These are phyloP conservation scores for Euphrasia confusa DNA, from an alignment of 257 asterid species.

Conservation along the genomic window DNA sequence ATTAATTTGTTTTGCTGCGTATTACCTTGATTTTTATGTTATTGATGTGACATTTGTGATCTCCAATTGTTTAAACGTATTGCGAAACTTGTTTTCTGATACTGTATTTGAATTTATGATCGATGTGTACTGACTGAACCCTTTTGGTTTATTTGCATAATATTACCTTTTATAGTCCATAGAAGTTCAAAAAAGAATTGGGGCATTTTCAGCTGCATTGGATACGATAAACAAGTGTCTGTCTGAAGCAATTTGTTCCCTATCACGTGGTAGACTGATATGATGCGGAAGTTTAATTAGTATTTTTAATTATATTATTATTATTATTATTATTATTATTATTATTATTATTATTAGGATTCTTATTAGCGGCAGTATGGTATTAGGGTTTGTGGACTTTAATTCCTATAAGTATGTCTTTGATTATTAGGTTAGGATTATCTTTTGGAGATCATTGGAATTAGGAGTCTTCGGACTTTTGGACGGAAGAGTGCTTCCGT, in stretches of 20 bases:
- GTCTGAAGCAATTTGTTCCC: slow-evolving; percentile 85
- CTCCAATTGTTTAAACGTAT: background rate
- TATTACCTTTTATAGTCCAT: slow-evolving; percentile 48
- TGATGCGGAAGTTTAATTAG: no score
- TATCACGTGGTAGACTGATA: slow-evolving; percentile 86
- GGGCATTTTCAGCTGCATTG: slow-evolving; percentile 86
- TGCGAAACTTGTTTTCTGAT: no score
- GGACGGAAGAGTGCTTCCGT: no score
- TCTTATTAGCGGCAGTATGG: no score
- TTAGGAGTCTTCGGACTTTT: no score
- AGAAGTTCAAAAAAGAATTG: slow-evolving; percentile 86
- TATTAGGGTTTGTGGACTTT: no score
- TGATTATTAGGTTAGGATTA: no score
- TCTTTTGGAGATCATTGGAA: no score
- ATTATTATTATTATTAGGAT: no score
- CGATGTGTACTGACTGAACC: slow-evolving; percentile 14
- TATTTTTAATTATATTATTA: no score
- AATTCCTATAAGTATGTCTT: no score
- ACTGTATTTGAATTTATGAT: background rate
- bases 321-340: no score
- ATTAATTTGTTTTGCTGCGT: slow-evolving; percentile 13
- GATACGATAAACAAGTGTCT: slow-evolving; percentile 83
- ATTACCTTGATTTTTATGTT: slow-evolving; percentile 13
- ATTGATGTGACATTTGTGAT: background rate
- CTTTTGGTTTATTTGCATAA: slow-evolving; percentile 18